These are phyloP conservation scores for Eucalyptus cloeziana DNA, from an alignment of 345 rosid genomes.

Conservation along the genomic window DNA sequence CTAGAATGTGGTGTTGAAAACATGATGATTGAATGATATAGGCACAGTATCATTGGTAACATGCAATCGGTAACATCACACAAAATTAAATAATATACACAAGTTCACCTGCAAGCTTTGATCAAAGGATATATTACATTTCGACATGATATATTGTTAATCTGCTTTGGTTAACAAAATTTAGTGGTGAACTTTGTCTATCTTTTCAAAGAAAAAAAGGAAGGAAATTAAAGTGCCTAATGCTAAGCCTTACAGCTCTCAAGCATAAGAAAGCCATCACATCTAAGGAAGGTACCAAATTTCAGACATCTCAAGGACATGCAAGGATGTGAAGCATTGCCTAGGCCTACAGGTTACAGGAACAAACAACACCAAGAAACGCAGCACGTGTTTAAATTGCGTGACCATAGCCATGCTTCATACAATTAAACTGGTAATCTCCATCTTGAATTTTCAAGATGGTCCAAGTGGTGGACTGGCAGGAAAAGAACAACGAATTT, in stretches of 20 bases:
- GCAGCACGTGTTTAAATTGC: not conserved
- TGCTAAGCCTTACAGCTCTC: not conserved
- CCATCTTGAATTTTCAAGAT: not conserved
- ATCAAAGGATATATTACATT: not conserved
- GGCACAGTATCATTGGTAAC: not conserved
- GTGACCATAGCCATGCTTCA: not conserved
- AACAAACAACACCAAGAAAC: not conserved
- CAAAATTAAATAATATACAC: not conserved
- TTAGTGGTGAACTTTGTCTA: not conserved
- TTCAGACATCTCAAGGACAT: not conserved
- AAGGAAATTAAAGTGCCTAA: not conserved
- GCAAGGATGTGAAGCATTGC: not conserved
- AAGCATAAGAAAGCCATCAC: not conserved
- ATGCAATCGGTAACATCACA: not conserved
- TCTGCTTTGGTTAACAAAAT: not conserved
- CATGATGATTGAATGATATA: not conserved
- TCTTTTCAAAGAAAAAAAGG: not conserved
- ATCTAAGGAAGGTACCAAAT: not conserved
- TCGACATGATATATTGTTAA: not conserved
- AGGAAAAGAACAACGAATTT: not conserved
- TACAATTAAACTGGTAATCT: not conserved
- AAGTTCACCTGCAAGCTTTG: not conserved
- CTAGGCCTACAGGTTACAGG: not conserved
- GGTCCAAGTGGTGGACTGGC: not conserved
- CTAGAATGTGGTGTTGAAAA: not conserved